Conservation (phyloP, 106 monocot genomes). For the Iris macrosiphon region DNA sequence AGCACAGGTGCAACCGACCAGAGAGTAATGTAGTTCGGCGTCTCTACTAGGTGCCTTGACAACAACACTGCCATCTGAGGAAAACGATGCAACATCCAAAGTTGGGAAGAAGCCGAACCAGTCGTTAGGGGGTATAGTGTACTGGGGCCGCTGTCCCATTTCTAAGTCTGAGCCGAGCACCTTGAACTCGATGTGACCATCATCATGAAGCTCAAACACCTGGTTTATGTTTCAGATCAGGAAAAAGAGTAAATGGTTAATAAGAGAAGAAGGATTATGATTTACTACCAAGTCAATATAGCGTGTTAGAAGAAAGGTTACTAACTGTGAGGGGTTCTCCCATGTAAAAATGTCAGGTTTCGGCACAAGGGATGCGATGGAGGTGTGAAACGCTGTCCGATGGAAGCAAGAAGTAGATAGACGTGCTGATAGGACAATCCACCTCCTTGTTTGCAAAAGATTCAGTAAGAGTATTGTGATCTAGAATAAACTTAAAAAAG, state of each 20-base stretch:
- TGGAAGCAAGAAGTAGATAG: conserved; percentile 73
- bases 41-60: conserved; percentile 47
- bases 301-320: no score
- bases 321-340: conserved; percentile 83
- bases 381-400: conserved; percentile 52
- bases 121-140: conserved; percentile 64
- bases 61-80: conserved; percentile 59
- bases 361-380: conserved; percentile 77
- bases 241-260: no score
- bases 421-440: conserved; percentile 64
- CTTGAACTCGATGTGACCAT: conserved; percentile 55
- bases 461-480: no score
- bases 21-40: conserved; percentile 67
- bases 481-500: no score
- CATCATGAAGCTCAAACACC: conserved; percentile 77
- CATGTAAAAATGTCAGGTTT: conserved; percentile 83
- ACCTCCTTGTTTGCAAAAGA: conserved; percentile 64
- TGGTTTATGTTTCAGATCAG: conserved; percentile 10
- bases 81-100: conserved; percentile 54
- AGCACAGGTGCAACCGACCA: conserved; percentile 90
- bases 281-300: background rate
- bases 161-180: conserved; percentile 65
- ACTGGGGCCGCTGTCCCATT: conserved; percentile 83
- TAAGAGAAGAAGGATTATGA: no score
- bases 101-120: conserved; percentile 99